These are phyloP conservation scores for Ascochyta pisi DNA, from an alignment of 2,329 filamentous ascomycete species.

Conservation along the genomic window DNA sequence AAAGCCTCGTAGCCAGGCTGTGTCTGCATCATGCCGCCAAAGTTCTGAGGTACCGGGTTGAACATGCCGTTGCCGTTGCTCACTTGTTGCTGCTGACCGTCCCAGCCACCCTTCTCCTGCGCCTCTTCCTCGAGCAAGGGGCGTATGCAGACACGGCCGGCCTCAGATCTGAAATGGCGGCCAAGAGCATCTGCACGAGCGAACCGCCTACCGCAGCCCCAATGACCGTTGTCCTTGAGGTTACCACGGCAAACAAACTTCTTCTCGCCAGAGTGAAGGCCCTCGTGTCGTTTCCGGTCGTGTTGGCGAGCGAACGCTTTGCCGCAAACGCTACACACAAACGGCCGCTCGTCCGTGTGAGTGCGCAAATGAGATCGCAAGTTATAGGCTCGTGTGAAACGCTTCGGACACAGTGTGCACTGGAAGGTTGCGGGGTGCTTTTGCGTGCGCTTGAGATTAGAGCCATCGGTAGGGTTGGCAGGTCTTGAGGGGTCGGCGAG, in stretches of 20 bases:
- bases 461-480: slow-evolving; percentile 51
- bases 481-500: slow-evolving; percentile 88
- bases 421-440: slow-evolving; percentile 98
- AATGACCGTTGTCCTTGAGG: slow-evolving; percentile 80
- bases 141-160: slow-evolving; percentile 94
- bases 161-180: slow-evolving; percentile 93
- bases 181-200: slow-evolving; percentile 94
- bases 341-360: slow-evolving; percentile 95
- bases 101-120: slow-evolving; percentile 73
- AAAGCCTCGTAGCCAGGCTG: slow-evolving; percentile 46
- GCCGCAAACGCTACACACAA: slow-evolving; percentile 94
- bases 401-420: slow-evolving; percentile 89
- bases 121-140: slow-evolving; percentile 96
- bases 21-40: slow-evolving; percentile 42
- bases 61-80: slow-evolving; percentile 59
- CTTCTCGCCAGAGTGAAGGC: slow-evolving; percentile 95
- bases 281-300: slow-evolving; percentile 95
- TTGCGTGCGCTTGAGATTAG: slow-evolving; percentile 78
- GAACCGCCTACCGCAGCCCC: slow-evolving; percentile 93
- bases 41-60: slow-evolving; percentile 40
- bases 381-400: slow-evolving; percentile 96
- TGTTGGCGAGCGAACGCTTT: slow-evolving; percentile 98
- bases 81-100: slow-evolving; percentile 57
- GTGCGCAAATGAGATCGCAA: slow-evolving; percentile 93
- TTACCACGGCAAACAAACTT: slow-evolving; percentile 97